A percentile compares a stretch with the other conserved stretches of the same genome.
Evolutionary conservation across 2,329 filamentous ascomycete species (phyloP).

Genomic region (Diaporthe vexans): DNA sequence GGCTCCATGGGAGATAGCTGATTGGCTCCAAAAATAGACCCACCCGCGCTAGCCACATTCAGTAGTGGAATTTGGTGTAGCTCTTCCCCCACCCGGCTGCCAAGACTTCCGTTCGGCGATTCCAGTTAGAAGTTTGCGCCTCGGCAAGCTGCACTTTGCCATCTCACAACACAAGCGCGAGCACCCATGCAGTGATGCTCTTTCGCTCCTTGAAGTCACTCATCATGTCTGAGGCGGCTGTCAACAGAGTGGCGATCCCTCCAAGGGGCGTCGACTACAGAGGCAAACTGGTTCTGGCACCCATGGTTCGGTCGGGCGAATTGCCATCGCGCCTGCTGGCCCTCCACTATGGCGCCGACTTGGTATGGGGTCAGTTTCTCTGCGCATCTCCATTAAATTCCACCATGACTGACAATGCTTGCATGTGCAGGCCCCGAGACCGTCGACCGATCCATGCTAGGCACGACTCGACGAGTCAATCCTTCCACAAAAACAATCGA

Average conservation of each 20-base stretch:
- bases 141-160: neutral
- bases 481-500: constrained; percentile 84
- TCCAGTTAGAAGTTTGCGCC: constrained; percentile 6
- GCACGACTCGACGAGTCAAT: constrained; percentile 84
- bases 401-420: constrained; percentile 32
- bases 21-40: too few relatives aligned
- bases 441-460: constrained; percentile 92
- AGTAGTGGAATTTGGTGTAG: too few relatives aligned
- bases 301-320: constrained; percentile 98
- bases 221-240: constrained; percentile 67
- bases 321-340: constrained; percentile 89
- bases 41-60: neutral
- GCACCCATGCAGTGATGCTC: constrained; percentile 34
- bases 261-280: constrained; percentile 92
- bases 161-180: neutral
- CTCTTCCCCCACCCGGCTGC: neutral
- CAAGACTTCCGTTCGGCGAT: neutral
- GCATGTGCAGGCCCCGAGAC: constrained; percentile 82
- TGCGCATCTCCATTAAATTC: neutral
- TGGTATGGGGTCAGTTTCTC: constrained; percentile 85
- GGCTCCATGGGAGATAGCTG: too few relatives aligned
- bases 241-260: constrained; percentile 85
- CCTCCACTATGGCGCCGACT: constrained; percentile 93
- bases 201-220: constrained; percentile 37
- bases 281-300: constrained; percentile 92